Conservation (phyloP, 192 early-diverging fungal species). For the Powellomyces hirtus region DNA sequence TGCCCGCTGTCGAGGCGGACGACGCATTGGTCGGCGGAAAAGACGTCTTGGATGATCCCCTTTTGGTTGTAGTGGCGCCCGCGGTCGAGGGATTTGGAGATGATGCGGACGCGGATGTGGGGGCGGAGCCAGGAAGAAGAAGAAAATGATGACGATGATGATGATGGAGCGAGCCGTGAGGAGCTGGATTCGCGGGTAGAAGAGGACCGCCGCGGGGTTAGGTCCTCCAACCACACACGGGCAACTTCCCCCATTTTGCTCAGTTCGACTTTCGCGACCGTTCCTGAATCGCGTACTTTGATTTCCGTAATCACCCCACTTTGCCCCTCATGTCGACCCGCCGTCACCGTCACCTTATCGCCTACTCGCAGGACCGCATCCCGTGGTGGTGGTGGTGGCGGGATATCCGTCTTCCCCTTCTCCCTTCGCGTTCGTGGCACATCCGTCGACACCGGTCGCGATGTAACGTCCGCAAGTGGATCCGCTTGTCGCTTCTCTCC, state of each 20-base stretch:
- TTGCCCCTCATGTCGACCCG: conserved; percentile 18
- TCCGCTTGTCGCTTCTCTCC: conserved; percentile 23
- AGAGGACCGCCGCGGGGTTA: neutral
- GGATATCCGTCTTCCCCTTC: neutral
- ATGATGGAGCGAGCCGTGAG: neutral
- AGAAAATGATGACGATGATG: neutral
- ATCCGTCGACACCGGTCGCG: neutral
- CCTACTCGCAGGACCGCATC: neutral
- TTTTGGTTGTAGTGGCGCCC: conserved; percentile 33
- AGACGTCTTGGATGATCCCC: conserved; percentile 35
- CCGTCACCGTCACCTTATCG: conserved; percentile 13
- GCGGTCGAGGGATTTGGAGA: conserved; percentile 10
- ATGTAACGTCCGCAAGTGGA: neutral
- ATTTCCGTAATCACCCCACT: conserved; percentile 23
- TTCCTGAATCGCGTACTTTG: conserved; percentile 21
- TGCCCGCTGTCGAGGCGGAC: conserved; percentile 22
- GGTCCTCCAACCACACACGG: conserved; percentile 31
- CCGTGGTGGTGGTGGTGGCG: neutral
- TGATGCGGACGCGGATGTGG: conserved; percentile 18
- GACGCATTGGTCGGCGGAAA: conserved; percentile 16
- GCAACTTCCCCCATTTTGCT: neutral
- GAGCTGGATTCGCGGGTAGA: neutral
- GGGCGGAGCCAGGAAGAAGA: conserved; percentile 33
- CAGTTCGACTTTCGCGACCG: conserved; percentile 21
- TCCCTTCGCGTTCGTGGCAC: neutral